These are phyloP conservation scores for Lyophyllum decastes DNA, from an alignment of 768 basidiomycete species.

Conservation along the genomic window DNA sequence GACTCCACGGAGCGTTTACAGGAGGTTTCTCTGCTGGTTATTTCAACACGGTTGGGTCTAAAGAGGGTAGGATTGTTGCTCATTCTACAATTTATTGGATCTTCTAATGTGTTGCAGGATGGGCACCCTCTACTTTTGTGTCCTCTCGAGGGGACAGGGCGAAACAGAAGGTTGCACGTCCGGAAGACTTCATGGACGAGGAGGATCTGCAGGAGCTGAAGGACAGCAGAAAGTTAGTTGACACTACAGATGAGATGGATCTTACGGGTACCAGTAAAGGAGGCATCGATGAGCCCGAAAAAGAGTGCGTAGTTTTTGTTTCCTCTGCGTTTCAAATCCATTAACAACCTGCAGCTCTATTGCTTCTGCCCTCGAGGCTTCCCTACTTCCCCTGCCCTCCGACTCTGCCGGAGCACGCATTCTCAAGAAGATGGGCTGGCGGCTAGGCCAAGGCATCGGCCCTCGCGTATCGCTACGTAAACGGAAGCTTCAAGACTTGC, in stretches of 20 bases:
- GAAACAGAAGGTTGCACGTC: conserved; percentile 58
- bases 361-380: conserved; percentile 57
- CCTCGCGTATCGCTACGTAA: conserved; percentile 81
- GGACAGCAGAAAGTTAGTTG: conserved; percentile 73
- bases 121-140: conserved; percentile 90
- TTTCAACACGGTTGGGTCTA: conserved; percentile 93
- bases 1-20: conserved; percentile 98
- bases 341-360: conserved; percentile 49
- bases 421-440: conserved; percentile 96
- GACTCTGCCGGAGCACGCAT: conserved; percentile 85
- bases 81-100: background rate
- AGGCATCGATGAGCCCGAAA: conserved; percentile 43
- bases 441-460: conserved; percentile 89
- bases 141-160: conserved; percentile 83
- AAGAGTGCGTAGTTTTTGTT: conserved; percentile 48
- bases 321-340: conserved; percentile 1
- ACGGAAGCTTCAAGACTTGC: conserved; percentile 70
- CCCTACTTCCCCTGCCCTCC: conserved; percentile 72
- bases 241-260: conserved; percentile 80
- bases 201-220: conserved; percentile 87
- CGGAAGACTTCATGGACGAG: conserved; percentile 99
- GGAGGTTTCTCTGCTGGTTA: conserved; percentile 98
- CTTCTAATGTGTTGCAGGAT: conserved; percentile 58
- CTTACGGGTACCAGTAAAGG: conserved; percentile 57
- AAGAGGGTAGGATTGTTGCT: conserved; percentile 68